Percentiles rank a stretch among this genome's conserved stretches.
These are phyloP conservation scores for Sporothrix humicola DNA, from an alignment of 2,329 filamentous ascomycete genomes.

Conservation along the genomic window DNA sequence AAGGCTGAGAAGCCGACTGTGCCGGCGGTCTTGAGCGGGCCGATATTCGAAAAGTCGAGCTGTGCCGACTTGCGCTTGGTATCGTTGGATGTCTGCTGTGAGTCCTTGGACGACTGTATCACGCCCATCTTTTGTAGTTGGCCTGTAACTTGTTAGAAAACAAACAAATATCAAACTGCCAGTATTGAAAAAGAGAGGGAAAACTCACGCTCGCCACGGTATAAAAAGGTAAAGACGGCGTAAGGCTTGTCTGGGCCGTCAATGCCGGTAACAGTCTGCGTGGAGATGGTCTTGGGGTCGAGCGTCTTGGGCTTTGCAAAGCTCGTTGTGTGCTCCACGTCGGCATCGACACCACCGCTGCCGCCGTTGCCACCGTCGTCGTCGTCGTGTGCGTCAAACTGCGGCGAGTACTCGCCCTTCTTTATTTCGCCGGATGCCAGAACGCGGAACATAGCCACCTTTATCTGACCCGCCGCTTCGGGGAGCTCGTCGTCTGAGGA, in stretches of 20 bases:
- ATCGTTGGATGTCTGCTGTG: slow-evolving; percentile 64
- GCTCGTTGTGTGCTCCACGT: slow-evolving; percentile 95
- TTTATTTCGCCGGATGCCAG: slow-evolving; percentile 96
- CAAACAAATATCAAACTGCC: background rate
- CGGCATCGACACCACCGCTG: slow-evolving; percentile 70
- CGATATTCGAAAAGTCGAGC: slow-evolving; percentile 83
- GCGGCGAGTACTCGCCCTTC: slow-evolving; percentile 95
- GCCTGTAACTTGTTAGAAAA: slow-evolving; percentile 55
- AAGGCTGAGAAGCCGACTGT: slow-evolving; percentile 91
- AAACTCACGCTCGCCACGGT: slow-evolving; percentile 88
- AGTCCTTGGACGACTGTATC: slow-evolving; percentile 68
- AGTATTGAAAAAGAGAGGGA: no score
- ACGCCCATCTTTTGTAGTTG: slow-evolving; percentile 98
- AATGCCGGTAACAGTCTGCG: slow-evolving; percentile 97
- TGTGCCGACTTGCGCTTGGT: slow-evolving; percentile 82
- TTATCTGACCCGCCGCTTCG: slow-evolving; percentile 96
- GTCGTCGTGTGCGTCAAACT: slow-evolving; percentile 96
- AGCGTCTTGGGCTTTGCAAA: slow-evolving; percentile 96
- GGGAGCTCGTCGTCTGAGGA: slow-evolving; percentile 82
- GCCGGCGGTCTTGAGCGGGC: slow-evolving; percentile 82
- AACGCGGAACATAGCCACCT: slow-evolving; percentile 94
- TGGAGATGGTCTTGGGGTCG: slow-evolving; percentile 96
- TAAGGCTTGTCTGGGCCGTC: slow-evolving; percentile 96
- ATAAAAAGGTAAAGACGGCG: slow-evolving; percentile 96
- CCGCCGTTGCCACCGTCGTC: slow-evolving; percentile 65